These are phyloP conservation scores for Xanthoceras sorbifolium DNA, from an alignment of 345 rosid species.

Conservation along the genomic window DNA sequence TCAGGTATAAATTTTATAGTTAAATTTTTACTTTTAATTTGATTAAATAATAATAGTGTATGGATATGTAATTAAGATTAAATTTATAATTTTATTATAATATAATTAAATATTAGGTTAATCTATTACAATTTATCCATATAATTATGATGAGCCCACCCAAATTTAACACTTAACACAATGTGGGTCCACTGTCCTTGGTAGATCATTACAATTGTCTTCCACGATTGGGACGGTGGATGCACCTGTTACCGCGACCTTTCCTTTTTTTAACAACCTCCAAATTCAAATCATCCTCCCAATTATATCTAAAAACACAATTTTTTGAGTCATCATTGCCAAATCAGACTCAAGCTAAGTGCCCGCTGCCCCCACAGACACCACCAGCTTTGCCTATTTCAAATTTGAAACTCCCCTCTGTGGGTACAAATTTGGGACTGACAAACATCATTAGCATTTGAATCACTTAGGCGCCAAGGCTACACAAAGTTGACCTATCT, in stretches of 20 bases:
- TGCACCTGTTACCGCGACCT: constrained; percentile 1
- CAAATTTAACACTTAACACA: neutral
- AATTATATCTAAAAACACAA: neutral
- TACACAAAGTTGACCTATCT: neutral
- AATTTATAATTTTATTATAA: too few species aligned
- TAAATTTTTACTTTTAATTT: too few species aligned
- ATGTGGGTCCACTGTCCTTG: neutral
- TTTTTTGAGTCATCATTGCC: neutral
- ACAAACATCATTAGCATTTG: constrained; percentile 6
- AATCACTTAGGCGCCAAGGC: constrained; percentile 30
- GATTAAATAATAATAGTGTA: too few species aligned
- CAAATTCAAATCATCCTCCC: neutral
- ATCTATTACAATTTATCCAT: too few species aligned
- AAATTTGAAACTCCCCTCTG: constrained; percentile 3
- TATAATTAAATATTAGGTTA: too few species aligned
- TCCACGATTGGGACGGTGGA: constrained; percentile 12
- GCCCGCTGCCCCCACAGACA: neutral
- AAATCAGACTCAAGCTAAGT: constrained; percentile 5
- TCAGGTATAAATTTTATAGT: too few species aligned
- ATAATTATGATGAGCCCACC: too few species aligned
- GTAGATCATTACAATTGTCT: constrained; percentile 17
- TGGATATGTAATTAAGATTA: too few species aligned
- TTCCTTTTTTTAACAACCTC: neutral
- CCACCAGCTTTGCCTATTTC: neutral
- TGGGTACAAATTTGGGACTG: neutral